phyloP scores from a whole-genome alignment of 1,284 basidiomycete genomes.

The Cerioporus squamosus region DNA sequence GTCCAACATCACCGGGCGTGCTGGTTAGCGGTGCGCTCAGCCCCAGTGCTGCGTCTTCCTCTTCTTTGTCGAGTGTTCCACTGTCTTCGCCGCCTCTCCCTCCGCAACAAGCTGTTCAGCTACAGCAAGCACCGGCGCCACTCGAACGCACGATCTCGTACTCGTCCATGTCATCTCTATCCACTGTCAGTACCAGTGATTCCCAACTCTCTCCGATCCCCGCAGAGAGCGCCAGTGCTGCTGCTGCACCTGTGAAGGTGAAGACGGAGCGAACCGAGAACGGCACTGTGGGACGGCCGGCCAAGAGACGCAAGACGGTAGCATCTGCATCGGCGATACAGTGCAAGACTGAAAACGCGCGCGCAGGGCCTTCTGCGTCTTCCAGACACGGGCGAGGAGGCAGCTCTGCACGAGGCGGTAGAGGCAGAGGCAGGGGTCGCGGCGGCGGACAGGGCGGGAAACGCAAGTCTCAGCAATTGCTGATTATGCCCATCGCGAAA shows the following conservation, averaged over 20 bases:
- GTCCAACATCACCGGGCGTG: too few species aligned
- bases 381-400: background rate
- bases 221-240: background rate
- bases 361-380: background rate
- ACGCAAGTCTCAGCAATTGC: background rate
- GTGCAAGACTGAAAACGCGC: background rate
- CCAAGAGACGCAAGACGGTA: constrained; percentile 18
- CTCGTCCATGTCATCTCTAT: constrained; percentile 8
- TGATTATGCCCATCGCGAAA: background rate
- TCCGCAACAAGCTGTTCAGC: background rate
- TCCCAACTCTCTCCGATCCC: too few species aligned
- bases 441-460: background rate
- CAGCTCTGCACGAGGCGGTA: background rate
- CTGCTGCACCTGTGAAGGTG: constrained; percentile 1
- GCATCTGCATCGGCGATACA: background rate
- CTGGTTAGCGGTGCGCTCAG: too few species aligned
- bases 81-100: background rate
- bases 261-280: constrained; percentile 9
- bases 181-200: background rate
- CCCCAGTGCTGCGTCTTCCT: background rate
- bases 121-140: background rate
- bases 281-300: background rate
- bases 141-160: too few species aligned
- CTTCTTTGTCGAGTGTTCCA: background rate
- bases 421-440: background rate